Conservation (phyloP, 2,329 filamentous ascomycete genomes). For the Claviceps arundinis region DNA sequence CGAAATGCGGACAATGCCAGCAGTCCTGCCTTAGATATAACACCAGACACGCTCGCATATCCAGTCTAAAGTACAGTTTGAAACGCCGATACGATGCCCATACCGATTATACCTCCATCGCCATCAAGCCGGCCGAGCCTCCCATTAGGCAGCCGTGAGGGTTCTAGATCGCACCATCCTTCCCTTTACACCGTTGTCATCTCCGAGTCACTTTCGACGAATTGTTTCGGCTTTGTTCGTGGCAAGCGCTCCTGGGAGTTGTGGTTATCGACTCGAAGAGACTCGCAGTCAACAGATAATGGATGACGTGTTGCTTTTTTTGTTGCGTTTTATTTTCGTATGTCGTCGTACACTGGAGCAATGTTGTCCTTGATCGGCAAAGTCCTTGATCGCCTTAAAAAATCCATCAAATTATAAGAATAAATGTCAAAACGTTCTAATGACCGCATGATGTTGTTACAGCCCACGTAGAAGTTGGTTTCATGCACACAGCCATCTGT, state of each 20-base stretch:
- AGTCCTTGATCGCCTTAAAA: background rate
- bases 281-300: background rate
- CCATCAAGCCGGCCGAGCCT: slow-evolving; percentile 4
- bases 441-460: slow-evolving; percentile 7
- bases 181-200: background rate
- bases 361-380: background rate
- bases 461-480: background rate
- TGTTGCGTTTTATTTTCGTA: background rate
- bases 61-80: slow-evolving; percentile 18
- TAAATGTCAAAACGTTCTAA: background rate
- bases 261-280: background rate
- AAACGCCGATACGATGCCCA: slow-evolving; percentile 22
- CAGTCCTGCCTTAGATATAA: background rate
- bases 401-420: background rate
- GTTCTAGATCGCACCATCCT: background rate
- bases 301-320: background rate
- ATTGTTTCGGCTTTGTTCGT: background rate
- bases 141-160: background rate
- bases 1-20: background rate
- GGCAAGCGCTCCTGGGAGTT: background rate
- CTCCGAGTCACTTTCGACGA: background rate
- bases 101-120: slow-evolving; percentile 6
- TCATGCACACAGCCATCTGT: background rate
- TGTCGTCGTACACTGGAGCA: background rate
- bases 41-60: background rate